phyloP scores from a whole-genome alignment of 1,284 basidiomycete species.

The Tilletia caries region DNA sequence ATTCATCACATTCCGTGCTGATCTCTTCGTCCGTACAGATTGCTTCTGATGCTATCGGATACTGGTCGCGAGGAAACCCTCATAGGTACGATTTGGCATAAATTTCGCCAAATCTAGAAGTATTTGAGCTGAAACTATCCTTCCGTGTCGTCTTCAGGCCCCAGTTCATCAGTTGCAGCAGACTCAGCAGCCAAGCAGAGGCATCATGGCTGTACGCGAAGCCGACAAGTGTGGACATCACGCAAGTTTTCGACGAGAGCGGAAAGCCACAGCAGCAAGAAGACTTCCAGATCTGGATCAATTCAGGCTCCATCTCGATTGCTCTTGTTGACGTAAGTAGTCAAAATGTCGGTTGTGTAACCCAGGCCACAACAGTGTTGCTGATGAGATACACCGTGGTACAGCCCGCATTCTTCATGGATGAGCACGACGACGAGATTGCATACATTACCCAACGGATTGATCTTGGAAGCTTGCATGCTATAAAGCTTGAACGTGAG shows the following conservation, averaged over 20 bases:
- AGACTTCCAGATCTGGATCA: not conserved
- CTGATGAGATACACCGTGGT: too few relatives aligned
- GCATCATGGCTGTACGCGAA: not conserved
- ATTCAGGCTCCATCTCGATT: not conserved
- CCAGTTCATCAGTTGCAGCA: not conserved
- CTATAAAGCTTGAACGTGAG: too few relatives aligned
- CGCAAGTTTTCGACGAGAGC: too few relatives aligned
- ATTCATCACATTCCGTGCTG: too few relatives aligned
- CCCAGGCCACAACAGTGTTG: too few relatives aligned
- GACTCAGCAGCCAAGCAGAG: not conserved
- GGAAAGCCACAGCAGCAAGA: too few relatives aligned
- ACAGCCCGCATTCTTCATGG: too few relatives aligned
- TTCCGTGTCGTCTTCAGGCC: not conserved
- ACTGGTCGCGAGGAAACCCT: not conserved
- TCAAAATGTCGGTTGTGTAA: not conserved
- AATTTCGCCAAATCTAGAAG: too few relatives aligned
- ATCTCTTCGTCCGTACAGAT: too few relatives aligned
- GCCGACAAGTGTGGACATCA: not conserved
- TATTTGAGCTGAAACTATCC: not conserved
- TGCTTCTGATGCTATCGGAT: not conserved
- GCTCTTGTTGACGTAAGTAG: conserved; percentile 1
- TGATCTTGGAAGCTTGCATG: too few relatives aligned
- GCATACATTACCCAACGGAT: not conserved
- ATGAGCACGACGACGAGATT: not conserved
- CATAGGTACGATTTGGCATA: not conserved